phyloP scores from a whole-genome alignment of 257 asterid species.

The Gardenia jasminoides region DNA sequence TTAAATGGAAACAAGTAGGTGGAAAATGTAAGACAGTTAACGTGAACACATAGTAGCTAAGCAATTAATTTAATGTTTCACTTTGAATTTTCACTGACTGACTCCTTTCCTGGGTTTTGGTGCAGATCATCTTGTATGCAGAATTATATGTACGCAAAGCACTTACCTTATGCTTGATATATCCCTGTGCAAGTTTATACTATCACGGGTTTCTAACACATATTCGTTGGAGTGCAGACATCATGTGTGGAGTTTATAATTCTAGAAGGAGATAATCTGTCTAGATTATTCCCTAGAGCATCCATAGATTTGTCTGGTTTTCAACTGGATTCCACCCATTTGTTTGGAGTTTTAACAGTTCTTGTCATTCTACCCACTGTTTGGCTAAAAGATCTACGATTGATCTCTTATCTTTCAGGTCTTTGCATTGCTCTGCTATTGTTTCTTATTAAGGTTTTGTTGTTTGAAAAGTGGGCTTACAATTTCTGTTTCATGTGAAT shows the following conservation, averaged over 20 bases:
- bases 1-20: neutral
- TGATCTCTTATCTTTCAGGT: slow-evolving; percentile 88
- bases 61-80: neutral
- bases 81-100: slow-evolving; percentile 5
- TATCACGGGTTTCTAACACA: slow-evolving; percentile 16
- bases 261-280: slow-evolving; percentile 81
- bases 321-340: slow-evolving; percentile 57
- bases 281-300: slow-evolving; percentile 64
- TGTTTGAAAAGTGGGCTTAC: slow-evolving; percentile 5
- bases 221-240: slow-evolving; percentile 44
- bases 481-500: slow-evolving; percentile 8
- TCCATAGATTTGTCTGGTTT: slow-evolving; percentile 48
- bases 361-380: slow-evolving; percentile 70
- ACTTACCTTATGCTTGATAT: neutral
- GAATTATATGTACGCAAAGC: slow-evolving; percentile 67
- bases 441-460: neutral
- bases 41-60: neutral
- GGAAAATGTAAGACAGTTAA: neutral
- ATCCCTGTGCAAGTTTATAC: neutral
- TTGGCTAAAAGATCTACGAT: slow-evolving; percentile 74
- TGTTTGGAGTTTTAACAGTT: slow-evolving; percentile 52
- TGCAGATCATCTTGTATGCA: slow-evolving; percentile 81
- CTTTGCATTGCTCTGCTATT: slow-evolving; percentile 2
- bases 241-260: slow-evolving; percentile 76
- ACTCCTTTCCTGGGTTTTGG: slow-evolving; percentile 8